Evolutionary conservation across 352 stramenopile species (phyloP), one percentile per base, ranked within the genome.

Genomic region (Globisporangium orthogonon): DNA sequence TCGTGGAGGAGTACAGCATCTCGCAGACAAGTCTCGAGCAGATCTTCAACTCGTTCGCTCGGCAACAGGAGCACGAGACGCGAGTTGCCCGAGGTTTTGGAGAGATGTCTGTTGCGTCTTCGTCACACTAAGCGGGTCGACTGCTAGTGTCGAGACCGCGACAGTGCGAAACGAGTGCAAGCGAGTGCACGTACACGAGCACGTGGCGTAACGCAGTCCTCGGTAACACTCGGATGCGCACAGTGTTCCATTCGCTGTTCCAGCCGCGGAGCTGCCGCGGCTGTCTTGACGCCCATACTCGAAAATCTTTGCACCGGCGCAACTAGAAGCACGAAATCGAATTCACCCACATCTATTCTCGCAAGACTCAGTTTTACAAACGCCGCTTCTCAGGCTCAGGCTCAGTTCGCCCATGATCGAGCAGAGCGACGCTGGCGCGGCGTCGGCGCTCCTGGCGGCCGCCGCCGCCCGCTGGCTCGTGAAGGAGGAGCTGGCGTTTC

Each of bases 1-100:
- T 35, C 9, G 74, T 96, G 31, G 61, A 78, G 31, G 81, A 94
- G 58, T 96, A 96, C 62, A 80, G 66, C 29, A 67, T 96, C 46
- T 72, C 76, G 5, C 87, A 96, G 66, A 90, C 80, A 13, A 90
- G 76, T 37, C 70, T 96, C 37, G 87, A 96, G 60, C 76, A 90
- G 52, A 90, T 96, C 44, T 96, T 96, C 71, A 93, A 95, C 60
- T 28, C 69, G 30, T 95, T 96, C 54, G 87, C 87, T 39, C 48
- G 53, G 11, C 58, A 73, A 43, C 67, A 78, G 44, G 35, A 66
- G 18, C 61, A 78, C 30, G 66, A 75, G 37, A 61, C 52, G 5
- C 52, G 30, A 3, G 43, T 55, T 18, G 28, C 44, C 2, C 30
- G 30, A 40, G 54, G 54, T 10, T 54, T 54, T 33, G n/a, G 29